Evolutionary conservation across 2,329 filamentous ascomycete species (phyloP).

Genomic region (Penicillium italicum): DNA sequence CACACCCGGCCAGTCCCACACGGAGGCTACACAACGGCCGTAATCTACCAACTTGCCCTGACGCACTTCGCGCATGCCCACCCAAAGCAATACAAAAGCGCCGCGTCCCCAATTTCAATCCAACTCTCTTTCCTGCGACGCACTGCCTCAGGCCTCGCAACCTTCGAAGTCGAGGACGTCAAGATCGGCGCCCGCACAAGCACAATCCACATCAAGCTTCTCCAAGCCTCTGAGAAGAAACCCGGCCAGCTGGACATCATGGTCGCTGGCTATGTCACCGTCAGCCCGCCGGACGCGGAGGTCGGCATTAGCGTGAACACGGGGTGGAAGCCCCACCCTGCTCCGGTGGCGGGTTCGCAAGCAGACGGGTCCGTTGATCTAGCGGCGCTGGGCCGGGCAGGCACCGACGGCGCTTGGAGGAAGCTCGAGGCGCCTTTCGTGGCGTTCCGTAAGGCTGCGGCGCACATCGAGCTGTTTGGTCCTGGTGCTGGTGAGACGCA

Average conservation of each 20-base stretch:
- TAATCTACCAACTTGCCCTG: conserved; percentile 57
- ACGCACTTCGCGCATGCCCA: conserved; percentile 59
- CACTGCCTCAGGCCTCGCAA: conserved; percentile 56
- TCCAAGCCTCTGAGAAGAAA: conserved; percentile 33
- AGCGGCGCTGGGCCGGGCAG: conserved; percentile 15
- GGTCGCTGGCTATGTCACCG: conserved; percentile 62
- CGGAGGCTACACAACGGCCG: conserved; percentile 65
- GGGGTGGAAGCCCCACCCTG: conserved; percentile 50
- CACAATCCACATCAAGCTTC: conserved; percentile 59
- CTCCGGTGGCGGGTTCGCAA: conserved; percentile 39
- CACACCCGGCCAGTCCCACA: conserved; percentile 59
- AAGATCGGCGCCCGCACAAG: conserved; percentile 64
- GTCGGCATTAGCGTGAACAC: conserved; percentile 56
- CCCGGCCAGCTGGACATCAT: conserved; percentile 51
- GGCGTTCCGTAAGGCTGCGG: conserved; percentile 47
- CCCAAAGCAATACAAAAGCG: conserved; percentile 46
- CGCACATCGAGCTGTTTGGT: conserved; percentile 50
- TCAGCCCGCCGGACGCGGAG: conserved; percentile 58
- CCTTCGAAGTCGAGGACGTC: conserved; percentile 58
- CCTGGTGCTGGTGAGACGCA: conserved; percentile 25
- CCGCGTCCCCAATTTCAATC: conserved; percentile 59
- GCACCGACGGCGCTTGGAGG: conserved; percentile 28
- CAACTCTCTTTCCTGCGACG: conserved; percentile 65
- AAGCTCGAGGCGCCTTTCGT: conserved; percentile 27
- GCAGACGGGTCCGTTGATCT: conserved; percentile 31